Evolutionary conservation across 176 grass and related monocot genomes (phyloP).

Genomic region (Eragrostis curvula): DNA sequence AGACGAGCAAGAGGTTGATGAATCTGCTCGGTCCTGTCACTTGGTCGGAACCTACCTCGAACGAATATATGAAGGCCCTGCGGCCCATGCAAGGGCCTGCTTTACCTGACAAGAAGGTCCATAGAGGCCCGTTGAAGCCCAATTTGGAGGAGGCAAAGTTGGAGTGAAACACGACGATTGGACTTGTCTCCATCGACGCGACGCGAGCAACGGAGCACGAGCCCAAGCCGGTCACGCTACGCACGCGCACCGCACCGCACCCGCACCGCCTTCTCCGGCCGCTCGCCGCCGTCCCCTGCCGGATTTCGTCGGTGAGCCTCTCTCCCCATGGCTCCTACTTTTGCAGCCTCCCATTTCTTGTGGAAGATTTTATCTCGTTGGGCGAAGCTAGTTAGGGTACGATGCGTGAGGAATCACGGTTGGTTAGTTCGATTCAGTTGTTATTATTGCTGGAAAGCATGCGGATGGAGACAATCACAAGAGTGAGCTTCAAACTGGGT

Average conservation of each 20-base stretch:
- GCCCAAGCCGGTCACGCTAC: background rate
- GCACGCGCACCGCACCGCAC: no score
- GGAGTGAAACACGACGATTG: background rate
- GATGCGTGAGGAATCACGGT: background rate
- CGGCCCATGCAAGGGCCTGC: background rate
- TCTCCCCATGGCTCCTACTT: background rate
- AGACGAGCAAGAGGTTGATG: constrained; percentile 8
- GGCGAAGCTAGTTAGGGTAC: background rate
- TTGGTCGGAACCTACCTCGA: background rate
- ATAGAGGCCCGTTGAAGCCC: background rate
- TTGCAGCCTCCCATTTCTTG: background rate
- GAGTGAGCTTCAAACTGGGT: no score
- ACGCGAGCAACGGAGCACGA: background rate
- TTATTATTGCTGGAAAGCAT: background rate
- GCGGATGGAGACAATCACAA: background rate
- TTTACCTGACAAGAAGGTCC: background rate
- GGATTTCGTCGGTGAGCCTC: constrained; percentile 5
- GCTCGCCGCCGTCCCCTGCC: background rate
- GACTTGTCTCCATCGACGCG: background rate
- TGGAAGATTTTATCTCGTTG: background rate
- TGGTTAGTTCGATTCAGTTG: background rate
- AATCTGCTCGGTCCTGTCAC: background rate
- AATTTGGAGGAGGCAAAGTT: background rate
- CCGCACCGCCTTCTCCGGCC: background rate
- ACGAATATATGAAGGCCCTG: background rate